These are phyloP conservation scores for Ustilago esculenta DNA, from an alignment of 1,284 basidiomycete genomes.

Conservation along the genomic window DNA sequence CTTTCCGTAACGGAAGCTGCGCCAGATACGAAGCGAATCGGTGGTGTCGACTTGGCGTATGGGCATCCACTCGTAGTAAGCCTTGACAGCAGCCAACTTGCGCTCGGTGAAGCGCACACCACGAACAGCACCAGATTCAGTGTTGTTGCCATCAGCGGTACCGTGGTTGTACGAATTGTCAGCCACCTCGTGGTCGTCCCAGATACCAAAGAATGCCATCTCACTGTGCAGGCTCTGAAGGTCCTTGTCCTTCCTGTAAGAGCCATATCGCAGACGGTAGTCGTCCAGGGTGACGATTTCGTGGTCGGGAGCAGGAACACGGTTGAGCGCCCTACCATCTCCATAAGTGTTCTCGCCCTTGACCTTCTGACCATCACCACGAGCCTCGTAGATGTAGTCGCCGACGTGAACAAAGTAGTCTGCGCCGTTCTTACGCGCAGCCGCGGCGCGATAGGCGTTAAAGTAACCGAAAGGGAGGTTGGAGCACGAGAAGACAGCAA, in stretches of 20 bases:
- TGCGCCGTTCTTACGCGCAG: conserved; percentile 70
- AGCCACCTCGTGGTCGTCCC: conserved; percentile 75
- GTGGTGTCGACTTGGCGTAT: conserved; percentile 74
- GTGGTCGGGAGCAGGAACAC: conserved; percentile 68
- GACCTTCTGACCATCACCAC: conserved; percentile 38
- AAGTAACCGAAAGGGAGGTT: conserved; percentile 74
- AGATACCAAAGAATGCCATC: conserved; percentile 54
- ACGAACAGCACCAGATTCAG: conserved; percentile 68
- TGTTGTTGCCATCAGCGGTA: conserved; percentile 75
- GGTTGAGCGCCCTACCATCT: conserved; percentile 63
- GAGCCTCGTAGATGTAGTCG: conserved; percentile 71
- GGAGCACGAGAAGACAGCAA: conserved; percentile 75
- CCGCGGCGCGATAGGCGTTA: conserved; percentile 75
- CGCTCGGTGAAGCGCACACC: conserved; percentile 72
- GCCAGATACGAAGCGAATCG: conserved; percentile 76
- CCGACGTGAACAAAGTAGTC: conserved; percentile 76
- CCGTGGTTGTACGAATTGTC: conserved; percentile 76
- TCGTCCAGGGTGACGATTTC: conserved; percentile 75
- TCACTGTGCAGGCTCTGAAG: conserved; percentile 27
- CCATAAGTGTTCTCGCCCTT: conserved; percentile 59
- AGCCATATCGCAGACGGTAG: conserved; percentile 74
- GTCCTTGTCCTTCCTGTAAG: conserved; percentile 69
- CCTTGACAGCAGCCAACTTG: conserved; percentile 74
- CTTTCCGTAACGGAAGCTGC: conserved; percentile 70
- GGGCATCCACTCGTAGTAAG: conserved; percentile 79